Base-by-base conservation (phyloP, 1,284 basidiomycete species). In the Phlebopus sp. region DNA sequence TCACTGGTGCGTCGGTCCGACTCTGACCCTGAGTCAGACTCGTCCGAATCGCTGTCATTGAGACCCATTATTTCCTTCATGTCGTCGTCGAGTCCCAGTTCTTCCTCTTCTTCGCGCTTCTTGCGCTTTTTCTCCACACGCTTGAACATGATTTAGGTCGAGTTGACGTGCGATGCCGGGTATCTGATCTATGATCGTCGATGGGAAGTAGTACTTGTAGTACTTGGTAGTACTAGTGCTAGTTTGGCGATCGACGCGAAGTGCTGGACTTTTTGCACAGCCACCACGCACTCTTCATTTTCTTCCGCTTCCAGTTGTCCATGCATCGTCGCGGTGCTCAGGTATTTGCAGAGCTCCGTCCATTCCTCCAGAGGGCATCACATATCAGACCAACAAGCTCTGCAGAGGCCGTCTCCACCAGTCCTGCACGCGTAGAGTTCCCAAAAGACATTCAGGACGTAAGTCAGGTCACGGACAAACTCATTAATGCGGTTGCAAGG, bases 21-120 rank as follows among this genome's bases (percentile, higher is more conserved):
- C 31, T 65, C 67, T 14, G 64, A 65, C 37, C 51, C 60, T 19
- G 73, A 71, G 29, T 70, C 69, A 37, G 83, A 83, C 65, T 86
- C 84, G 43, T 83, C 82, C 31, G 82, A 82, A 65, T 90, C 87
- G 2, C 83, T 85, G 54, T 86, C 83, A 35, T 87, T 74, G 52
- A 90, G 63, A 10, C 86, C 88, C n/a, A 87, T 67, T 31, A 82
- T 69, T 49, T 84, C 83, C 59, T 81, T 90, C 71, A 77, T 74
- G 39, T 84, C 83, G 18, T 78, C 80, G 49, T 90, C 81, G 5
- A 90, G 59, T 0, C 85, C 87, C 29, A 84, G 72, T 45, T 81
- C 79, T 61, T 86, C 85, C 52, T 87, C 86, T 55, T 84, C 73
- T 60, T 84, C 75, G 52, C 75, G 77, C 57, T 78, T 84, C 58